A percentile compares a stretch with the other conserved stretches of the same genome.
These are phyloP conservation scores for Saccharomyces hybrid DNA, from an alignment of 1,139 yeast species.

Conservation along the genomic window DNA sequence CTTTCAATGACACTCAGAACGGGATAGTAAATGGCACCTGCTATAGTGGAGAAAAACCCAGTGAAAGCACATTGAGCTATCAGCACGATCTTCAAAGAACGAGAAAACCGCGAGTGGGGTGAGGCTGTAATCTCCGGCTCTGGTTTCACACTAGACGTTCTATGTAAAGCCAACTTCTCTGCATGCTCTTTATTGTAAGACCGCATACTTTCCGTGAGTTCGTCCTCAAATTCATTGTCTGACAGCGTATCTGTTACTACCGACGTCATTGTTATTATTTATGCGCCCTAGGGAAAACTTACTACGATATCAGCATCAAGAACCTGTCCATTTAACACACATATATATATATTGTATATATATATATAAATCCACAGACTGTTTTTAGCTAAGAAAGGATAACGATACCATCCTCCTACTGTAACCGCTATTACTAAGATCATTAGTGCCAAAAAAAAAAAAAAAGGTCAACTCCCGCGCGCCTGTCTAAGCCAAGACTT, in stretches of 20 bases:
- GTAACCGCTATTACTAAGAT: background rate
- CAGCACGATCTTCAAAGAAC: slow-evolving; percentile 33
- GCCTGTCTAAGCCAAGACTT: background rate
- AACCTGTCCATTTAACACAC: background rate
- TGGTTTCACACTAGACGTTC: slow-evolving; percentile 7
- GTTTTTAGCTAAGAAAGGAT: background rate
- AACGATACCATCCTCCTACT: background rate
- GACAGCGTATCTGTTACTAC: background rate
- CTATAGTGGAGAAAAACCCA: slow-evolving; percentile 56
- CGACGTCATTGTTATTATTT: background rate
- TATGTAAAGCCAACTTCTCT: background rate
- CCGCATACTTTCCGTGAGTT: background rate
- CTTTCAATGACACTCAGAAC: slow-evolving; percentile 50
- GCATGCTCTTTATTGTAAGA: background rate
- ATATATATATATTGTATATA: background rate
- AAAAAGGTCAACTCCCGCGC: background rate
- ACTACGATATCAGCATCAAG: background rate
- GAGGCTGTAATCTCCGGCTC: slow-evolving; percentile 13
- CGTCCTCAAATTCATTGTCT: background rate
- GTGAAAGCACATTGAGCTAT: slow-evolving; percentile 38
- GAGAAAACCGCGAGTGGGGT: slow-evolving; percentile 33
- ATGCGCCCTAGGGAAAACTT: background rate
- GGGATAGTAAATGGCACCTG: slow-evolving; percentile 68
- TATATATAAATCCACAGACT: background rate
- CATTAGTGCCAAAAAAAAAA: background rate